Conservation (phyloP, 1,284 basidiomycete genomes). For the Apiotrichum veenhuisii region DNA sequence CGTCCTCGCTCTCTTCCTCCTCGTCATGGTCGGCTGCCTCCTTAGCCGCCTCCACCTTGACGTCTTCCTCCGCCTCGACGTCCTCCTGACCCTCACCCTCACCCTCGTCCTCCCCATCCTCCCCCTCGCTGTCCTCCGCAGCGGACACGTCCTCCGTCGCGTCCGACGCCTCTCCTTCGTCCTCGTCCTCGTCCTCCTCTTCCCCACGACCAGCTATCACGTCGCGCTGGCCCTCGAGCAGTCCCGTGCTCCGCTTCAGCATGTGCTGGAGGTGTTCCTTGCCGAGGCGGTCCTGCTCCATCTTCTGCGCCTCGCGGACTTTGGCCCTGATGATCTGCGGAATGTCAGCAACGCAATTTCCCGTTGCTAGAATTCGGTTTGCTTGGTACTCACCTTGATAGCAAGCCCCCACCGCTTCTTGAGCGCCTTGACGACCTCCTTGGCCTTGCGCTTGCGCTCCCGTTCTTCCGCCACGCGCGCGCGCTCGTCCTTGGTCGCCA, state of each 20-base stretch:
- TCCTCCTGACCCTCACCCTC: conserved; percentile 36
- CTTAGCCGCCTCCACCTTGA: conserved; percentile 19
- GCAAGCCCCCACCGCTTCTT: conserved; percentile 76
- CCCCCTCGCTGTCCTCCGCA: conserved; percentile 42
- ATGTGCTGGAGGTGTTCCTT: conserved; percentile 87
- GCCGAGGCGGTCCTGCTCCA: conserved; percentile 64
- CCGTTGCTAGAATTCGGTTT: no score
- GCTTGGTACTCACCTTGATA: conserved; percentile 75
- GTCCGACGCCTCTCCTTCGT: conserved; percentile 22
- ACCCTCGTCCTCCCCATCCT: conserved; percentile 31
- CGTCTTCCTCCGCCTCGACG: conserved; percentile 8
- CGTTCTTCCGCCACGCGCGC: conserved; percentile 64
- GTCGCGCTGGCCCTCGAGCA: conserved; percentile 76
- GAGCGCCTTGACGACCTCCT: conserved; percentile 62
- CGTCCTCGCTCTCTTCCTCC: conserved; percentile 8
- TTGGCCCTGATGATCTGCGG: conserved; percentile 63
- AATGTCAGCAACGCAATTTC: conserved; percentile 1
- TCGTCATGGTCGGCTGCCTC: conserved; percentile 40
- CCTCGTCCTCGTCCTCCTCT: conserved; percentile 25
- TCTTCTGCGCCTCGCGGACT: conserved; percentile 57
- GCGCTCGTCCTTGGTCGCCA: conserved; percentile 61
- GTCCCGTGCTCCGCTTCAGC: conserved; percentile 79
- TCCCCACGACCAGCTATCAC: conserved; percentile 56
- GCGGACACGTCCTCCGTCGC: conserved; percentile 29
- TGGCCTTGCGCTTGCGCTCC: conserved; percentile 64